These are phyloP conservation scores for Wickerhamiella alocasiicola DNA, from an alignment of 805 yeast genomes.

Conservation along the genomic window DNA sequence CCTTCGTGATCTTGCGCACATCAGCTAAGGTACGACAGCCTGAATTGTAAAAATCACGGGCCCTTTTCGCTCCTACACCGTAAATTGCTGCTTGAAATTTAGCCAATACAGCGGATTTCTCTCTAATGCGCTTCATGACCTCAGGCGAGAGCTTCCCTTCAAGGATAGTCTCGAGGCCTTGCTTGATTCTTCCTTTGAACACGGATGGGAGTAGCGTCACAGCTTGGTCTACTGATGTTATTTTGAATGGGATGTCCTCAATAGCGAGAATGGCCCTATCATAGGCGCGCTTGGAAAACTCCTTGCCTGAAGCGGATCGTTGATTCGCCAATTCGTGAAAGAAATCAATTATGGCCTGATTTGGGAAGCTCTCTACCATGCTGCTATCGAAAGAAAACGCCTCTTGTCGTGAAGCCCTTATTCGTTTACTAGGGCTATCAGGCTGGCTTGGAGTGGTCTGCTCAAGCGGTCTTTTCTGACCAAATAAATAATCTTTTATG, in stretches of 20 bases:
- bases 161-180: conserved; percentile 38
- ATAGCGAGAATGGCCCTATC: conserved; percentile 33
- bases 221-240: conserved; percentile 32
- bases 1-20: conserved; percentile 24
- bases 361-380: conserved; percentile 13
- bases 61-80: conserved; percentile 38
- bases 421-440: not conserved
- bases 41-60: conserved; percentile 31
- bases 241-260: conserved; percentile 22
- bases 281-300: conserved; percentile 33
- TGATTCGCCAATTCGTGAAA: conserved; percentile 27
- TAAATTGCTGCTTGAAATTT: conserved; percentile 31
- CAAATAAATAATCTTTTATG: not conserved
- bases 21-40: conserved; percentile 33
- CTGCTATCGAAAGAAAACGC: conserved; percentile 3
- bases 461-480: no score
- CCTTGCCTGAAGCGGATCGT: conserved; percentile 28
- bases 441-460: not conserved
- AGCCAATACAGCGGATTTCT: conserved; percentile 22
- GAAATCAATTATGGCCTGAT: conserved; percentile 25
- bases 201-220: conserved; percentile 26
- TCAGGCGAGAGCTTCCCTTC: conserved; percentile 20
- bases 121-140: conserved; percentile 18
- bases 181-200: conserved; percentile 32
- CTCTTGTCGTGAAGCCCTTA: conserved; percentile 1